Evolutionary conservation across 805 yeast species (phyloP).

Genomic region (Metschnikowia gruessii): DNA sequence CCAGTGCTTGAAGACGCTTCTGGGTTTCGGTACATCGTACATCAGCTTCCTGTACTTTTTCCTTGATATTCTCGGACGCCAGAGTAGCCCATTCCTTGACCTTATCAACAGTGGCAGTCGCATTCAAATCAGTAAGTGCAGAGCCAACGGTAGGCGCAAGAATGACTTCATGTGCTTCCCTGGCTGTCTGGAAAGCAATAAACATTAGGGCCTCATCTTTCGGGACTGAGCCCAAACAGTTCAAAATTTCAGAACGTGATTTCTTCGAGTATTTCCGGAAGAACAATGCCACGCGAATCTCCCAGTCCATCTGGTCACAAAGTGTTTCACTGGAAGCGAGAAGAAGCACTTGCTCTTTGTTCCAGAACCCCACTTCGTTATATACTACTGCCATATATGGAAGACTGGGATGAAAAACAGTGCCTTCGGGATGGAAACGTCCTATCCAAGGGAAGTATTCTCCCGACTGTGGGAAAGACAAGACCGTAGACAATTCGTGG

Average conservation of each 20-base stretch:
- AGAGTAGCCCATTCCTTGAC: neutral
- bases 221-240: conserved; percentile 2
- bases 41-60: neutral
- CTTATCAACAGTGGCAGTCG: neutral
- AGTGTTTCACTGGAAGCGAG: conserved; percentile 8
- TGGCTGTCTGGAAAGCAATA: conserved; percentile 7
- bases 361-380: conserved; percentile 5
- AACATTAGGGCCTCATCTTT: conserved; percentile 5
- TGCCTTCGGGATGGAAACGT: neutral
- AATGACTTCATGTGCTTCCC: conserved; percentile 1
- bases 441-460: conserved; percentile 13
- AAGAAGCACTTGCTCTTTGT: conserved; percentile 4
- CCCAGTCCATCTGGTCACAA: conserved; percentile 7
- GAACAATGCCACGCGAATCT: conserved; percentile 8
- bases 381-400: conserved; percentile 6
- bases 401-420: conserved; percentile 6
- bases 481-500: neutral
- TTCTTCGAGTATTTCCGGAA: neutral
- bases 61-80: neutral
- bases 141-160: conserved; percentile 7
- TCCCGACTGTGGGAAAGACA: conserved; percentile 1
- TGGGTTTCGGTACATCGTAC: conserved; percentile 1
- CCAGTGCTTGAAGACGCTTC: neutral
- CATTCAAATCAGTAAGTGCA: neutral
- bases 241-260: neutral